A percentile compares a stretch with the other conserved stretches of the same genome.
Evolutionary conservation across 352 stramenopile genomes (phyloP).

Genomic region (Ophiocytium majus): DNA sequence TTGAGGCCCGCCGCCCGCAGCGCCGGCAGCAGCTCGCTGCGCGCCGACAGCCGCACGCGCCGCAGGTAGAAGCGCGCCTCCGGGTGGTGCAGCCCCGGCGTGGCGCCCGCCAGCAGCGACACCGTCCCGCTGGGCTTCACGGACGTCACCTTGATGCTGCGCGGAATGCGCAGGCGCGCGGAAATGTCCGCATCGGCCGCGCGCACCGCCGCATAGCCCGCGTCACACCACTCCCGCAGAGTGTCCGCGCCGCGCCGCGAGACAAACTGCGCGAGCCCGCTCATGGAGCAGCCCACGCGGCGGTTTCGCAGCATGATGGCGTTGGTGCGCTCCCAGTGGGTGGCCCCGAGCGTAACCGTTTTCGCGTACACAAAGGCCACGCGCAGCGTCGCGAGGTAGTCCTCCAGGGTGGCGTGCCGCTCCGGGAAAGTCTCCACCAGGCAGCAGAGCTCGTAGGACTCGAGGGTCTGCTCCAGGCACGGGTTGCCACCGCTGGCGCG

Average conservation of each 20-base stretch:
- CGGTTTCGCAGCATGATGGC: conserved; percentile 84
- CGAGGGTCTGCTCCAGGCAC: conserved; percentile 79
- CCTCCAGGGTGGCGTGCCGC: conserved; percentile 64
- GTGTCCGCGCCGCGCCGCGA: conserved; percentile 70
- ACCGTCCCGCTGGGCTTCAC: conserved; percentile 82
- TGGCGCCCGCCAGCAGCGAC: conserved; percentile 81
- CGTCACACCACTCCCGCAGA: conserved; percentile 77
- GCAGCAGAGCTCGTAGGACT: conserved; percentile 90
- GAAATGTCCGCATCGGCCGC: conserved; percentile 23
- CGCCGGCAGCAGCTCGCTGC: conserved; percentile 72
- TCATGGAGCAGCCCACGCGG: conserved; percentile 83
- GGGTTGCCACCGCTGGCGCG: conserved; percentile 80
- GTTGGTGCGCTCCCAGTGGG: conserved; percentile 84
- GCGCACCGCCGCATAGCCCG: conserved; percentile 60
- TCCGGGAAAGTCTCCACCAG: conserved; percentile 86
- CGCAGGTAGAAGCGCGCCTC: conserved; percentile 86
- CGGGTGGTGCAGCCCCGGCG: conserved; percentile 86
- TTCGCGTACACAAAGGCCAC: conserved; percentile 76
- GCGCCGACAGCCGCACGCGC: conserved; percentile 74
- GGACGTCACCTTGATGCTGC: conserved; percentile 86
- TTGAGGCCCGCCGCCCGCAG: conserved; percentile 65
- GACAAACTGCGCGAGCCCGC: conserved; percentile 85
- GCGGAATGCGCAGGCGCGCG: conserved; percentile 55
- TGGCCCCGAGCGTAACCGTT: conserved; percentile 84
- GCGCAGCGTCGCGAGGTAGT: conserved; percentile 74